Base-by-base conservation (phyloP, 2,329 filamentous ascomycete genomes). In the Emericellopsis cladophorae region DNA sequence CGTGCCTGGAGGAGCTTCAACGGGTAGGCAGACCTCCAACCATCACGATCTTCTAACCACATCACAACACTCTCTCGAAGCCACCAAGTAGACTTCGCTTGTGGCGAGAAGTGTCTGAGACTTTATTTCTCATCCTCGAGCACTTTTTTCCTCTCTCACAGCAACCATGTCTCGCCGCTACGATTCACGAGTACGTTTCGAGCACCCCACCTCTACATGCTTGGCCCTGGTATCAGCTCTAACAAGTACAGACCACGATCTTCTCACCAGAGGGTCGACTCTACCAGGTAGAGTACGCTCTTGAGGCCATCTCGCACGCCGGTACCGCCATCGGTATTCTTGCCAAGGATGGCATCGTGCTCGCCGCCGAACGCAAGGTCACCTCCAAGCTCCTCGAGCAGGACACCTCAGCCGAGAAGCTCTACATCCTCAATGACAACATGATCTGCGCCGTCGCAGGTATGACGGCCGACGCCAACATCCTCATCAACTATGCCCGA, bases 401-500 rank as follows among this genome's bases (percentile, higher is more conserved):
- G 70, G 92, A 98, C 68, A 98, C 93, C 49, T 96, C 92, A 42
- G 93, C 92, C 39, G 92, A 98, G 81, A 98, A 98, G 80, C 86
- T 98, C 53, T 98, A 98, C 67, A 95, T 95, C 56, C 71, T 98
- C 55, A 98, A 98, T 55, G 92, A 98, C 70, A 98, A 98, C 73
- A 98, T 98, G 93, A 96, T 98, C 66, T 95, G 89, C 66, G 92
- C 92, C 46, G 92, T 98, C 45, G 92, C 92, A 54, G 92, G 92
- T 59, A 96, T 98, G 90, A 98, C 89, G 36, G 92, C 92, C 57
- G 92, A 98, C 61, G 92, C 92, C 64, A 98, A 98, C 72, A 98
- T 98, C 65, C 87, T 98, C 62, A 98, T 98, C 79, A 98, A 98
- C 74, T 95, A 93, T 67, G 93, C 92, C 61, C 88, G 92, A 54